Conservation (phyloP, 208 protist species). For the Wallacemonas sp. region DNA sequence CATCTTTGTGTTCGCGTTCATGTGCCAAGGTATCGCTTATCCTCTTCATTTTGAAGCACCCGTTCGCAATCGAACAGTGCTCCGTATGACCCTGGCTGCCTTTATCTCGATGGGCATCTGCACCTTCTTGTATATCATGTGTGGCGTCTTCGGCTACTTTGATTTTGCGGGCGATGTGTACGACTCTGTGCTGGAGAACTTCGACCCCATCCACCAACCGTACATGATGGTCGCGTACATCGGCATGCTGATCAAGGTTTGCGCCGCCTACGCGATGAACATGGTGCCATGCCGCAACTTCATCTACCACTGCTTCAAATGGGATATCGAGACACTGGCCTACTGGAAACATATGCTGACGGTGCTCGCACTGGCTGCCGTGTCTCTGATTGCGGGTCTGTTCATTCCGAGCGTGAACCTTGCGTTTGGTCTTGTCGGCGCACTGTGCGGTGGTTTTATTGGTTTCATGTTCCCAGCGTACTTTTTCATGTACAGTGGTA, state of each 20-base stretch:
- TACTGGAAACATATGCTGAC: slow-evolving; percentile 69
- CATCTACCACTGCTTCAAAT: slow-evolving; percentile 55
- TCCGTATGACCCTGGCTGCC: slow-evolving; percentile 45
- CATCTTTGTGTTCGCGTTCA: slow-evolving; percentile 75
- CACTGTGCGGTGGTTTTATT: slow-evolving; percentile 35
- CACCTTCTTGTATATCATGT: slow-evolving; percentile 64
- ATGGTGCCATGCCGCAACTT: slow-evolving; percentile 63
- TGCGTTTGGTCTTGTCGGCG: slow-evolving; percentile 57
- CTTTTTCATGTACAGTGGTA: slow-evolving; percentile 37
- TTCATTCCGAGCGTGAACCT: slow-evolving; percentile 76
- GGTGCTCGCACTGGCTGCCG: slow-evolving; percentile 31
- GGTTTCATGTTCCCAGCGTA: slow-evolving; percentile 48
- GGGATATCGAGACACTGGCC: slow-evolving; percentile 56
- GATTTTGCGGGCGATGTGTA: slow-evolving; percentile 56
- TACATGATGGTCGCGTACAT: slow-evolving; percentile 73
- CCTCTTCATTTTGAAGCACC: not conserved
- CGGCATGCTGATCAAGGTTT: slow-evolving; percentile 72
- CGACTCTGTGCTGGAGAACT: slow-evolving; percentile 60
- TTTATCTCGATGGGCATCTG: slow-evolving; percentile 57
- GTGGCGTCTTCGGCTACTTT: slow-evolving; percentile 78
- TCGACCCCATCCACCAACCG: slow-evolving; percentile 51
- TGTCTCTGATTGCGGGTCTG: slow-evolving; percentile 50
- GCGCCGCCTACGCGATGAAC: slow-evolving; percentile 61
- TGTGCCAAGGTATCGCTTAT: slow-evolving; percentile 69
- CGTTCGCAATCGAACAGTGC: slow-evolving; percentile 11